Conservation (phyloP, 768 basidiomycete genomes). For the Tephrocybe rancida region DNA sequence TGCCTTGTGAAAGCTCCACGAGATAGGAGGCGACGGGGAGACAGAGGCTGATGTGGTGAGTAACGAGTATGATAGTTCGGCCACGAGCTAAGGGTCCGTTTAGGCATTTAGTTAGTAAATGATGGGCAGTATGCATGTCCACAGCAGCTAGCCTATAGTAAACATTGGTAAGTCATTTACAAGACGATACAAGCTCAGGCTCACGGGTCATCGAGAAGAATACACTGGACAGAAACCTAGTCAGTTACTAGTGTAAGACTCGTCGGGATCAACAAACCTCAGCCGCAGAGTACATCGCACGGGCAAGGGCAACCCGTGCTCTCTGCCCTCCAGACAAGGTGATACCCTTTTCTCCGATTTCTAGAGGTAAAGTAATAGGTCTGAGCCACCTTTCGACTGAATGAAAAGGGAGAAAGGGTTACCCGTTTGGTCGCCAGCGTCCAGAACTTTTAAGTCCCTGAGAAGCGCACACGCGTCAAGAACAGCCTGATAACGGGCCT, state of each 20-base stretch:
- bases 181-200: slow-evolving; percentile 22
- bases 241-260: not conserved
- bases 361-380: slow-evolving; percentile 27
- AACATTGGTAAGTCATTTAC: not conserved
- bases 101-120: slow-evolving; percentile 67
- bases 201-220: slow-evolving; percentile 75
- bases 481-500: slow-evolving; percentile 64
- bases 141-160: slow-evolving; percentile 60
- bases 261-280: slow-evolving; percentile 33
- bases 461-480: slow-evolving; percentile 75
- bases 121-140: slow-evolving; percentile 77
- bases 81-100: slow-evolving; percentile 59
- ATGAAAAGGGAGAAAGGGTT: slow-evolving; percentile 3
- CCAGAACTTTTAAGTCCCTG: slow-evolving; percentile 72
- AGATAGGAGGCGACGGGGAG: slow-evolving; percentile 69
- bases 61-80: slow-evolving; percentile 81
- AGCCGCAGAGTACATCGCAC: slow-evolving; percentile 77
- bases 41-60: slow-evolving; percentile 79
- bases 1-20: slow-evolving; percentile 58
- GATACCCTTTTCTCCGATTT: slow-evolving; percentile 84
- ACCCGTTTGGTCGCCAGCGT: slow-evolving; percentile 81
- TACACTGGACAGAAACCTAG: slow-evolving; percentile 34
- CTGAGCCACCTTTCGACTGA: not conserved
- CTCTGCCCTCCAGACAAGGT: slow-evolving; percentile 76
- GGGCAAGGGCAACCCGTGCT: slow-evolving; percentile 74